A percentile compares a stretch with the other conserved stretches of the same genome.
phyloP scores from a whole-genome alignment of 306 rosid species.

The Cicer pinnatifidum region DNA sequence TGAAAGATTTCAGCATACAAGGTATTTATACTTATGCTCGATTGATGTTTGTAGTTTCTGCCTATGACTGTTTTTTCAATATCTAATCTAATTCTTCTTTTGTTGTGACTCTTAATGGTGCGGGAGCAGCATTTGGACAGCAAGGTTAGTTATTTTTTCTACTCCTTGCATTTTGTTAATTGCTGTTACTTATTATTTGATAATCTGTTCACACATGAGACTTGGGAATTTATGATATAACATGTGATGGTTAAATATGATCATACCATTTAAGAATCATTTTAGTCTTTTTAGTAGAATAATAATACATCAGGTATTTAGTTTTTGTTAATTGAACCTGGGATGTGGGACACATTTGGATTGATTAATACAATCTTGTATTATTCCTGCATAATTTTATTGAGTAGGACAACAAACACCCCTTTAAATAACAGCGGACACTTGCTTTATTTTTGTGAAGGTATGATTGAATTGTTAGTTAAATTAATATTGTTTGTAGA shows the following conservation, averaged over 20 bases:
- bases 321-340: constrained; percentile 32
- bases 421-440: not conserved
- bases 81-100: constrained; percentile 35
- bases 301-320: constrained; percentile 1
- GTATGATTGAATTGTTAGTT: constrained; percentile 11
- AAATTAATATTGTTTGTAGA: constrained; percentile 28
- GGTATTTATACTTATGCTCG: constrained; percentile 52
- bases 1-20: constrained; percentile 98
- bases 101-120: constrained; percentile 44
- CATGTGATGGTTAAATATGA: not conserved
- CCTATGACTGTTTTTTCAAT: constrained; percentile 19
- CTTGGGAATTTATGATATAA: constrained; percentile 11
- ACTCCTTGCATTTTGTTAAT: constrained; percentile 32
- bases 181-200: constrained; percentile 10
- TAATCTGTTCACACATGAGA: constrained; percentile 6
- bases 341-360: not conserved
- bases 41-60: constrained; percentile 19
- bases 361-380: constrained; percentile 25
- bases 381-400: not conserved
- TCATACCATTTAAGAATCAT: not conserved
- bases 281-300: constrained; percentile 10
- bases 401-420: not conserved
- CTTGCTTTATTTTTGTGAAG: constrained; percentile 11
- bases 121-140: constrained; percentile 69
- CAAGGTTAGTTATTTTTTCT: constrained; percentile 64